A percentile compares a stretch with the other conserved stretches of the same genome.
phyloP scores from a whole-genome alignment of 2,329 filamentous ascomycete species.

The Trichoderma atrobrunneum region DNA sequence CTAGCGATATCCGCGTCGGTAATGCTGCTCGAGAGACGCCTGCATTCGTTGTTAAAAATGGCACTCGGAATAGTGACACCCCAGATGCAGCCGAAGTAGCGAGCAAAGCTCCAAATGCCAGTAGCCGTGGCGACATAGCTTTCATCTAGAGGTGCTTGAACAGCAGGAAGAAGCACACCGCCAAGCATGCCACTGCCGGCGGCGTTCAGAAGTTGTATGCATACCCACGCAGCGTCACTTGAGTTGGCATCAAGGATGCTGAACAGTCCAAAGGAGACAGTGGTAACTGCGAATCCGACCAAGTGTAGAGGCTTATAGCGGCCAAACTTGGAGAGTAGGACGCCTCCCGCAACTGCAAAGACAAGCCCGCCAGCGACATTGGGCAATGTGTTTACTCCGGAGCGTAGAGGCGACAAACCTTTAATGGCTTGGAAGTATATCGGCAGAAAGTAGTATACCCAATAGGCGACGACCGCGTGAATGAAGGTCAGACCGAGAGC shows the following conservation, averaged over 20 bases:
- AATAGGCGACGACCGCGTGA: not conserved
- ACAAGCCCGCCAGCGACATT: not conserved
- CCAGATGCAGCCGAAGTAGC: conserved; percentile 9
- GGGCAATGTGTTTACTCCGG: not conserved
- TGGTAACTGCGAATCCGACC: not conserved
- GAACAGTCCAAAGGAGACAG: not conserved
- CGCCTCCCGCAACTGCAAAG: not conserved
- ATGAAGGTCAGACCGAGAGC: not conserved
- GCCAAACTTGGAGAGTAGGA: not conserved
- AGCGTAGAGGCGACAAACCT: not conserved
- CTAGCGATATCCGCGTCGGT: not conserved
- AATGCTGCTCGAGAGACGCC: not conserved
- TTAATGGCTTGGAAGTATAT: conserved; percentile 12
- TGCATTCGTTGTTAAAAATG: conserved; percentile 11
- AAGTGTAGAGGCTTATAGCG: not conserved
- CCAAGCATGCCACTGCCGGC: not conserved
- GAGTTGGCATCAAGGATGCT: not conserved
- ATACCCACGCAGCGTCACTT: not conserved
- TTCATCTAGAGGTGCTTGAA: not conserved
- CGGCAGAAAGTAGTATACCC: not conserved
- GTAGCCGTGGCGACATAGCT: not conserved
- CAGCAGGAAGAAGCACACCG: not conserved
- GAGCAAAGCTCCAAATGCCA: not conserved
- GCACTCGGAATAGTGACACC: conserved; percentile 2
- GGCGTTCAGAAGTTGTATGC: not conserved